Evolutionary conservation across 169 alveolate genomes (phyloP), one percentile per base, ranked within the genome.

Genomic region (Ichthyophthirius multifiliis): DNA sequence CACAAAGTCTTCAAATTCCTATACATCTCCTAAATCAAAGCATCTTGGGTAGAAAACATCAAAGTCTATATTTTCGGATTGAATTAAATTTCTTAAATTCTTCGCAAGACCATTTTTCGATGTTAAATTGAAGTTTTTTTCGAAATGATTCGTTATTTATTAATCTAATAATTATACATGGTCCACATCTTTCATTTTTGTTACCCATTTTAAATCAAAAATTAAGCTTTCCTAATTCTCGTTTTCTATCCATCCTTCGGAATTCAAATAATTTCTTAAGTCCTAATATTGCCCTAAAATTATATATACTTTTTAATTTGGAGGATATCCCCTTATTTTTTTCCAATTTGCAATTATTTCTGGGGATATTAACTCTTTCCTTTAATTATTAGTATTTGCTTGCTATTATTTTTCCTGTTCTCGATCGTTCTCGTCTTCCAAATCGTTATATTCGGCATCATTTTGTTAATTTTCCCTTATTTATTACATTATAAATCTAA

Each of bases 1-100:
- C 15, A 90, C 67, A 81, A 94, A 95, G 65, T 95, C 98, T 73
- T 93, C 95, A 10, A 84, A 83, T 31, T 92, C 96, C 12, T 86
- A 86, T 41, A 86, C 84, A 65, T 92, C 93, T 65, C 91, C 77
- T 34, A 93, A 74, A 80, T 95, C 97, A 84, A 78, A 93, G 27
- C 97, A 89, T 75, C 95, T 84, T 5, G 98, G 98, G 55, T 84
- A 95, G 83, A 94, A 95, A 13, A 89, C 89, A 76, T 94, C 96
- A 10, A 91, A 80, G 63, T 94, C 96, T 15, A 89, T 83, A 9
- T 41, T 67, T 35, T 67, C 77, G 12, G n/a, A 67, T 62, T 62
- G 41, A 6, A 67, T 39, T 9, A 67, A 44, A 67, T 67, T 67
- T 39, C 46, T 67, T 39, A 67, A 44, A 67, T 67, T 67, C 30